A percentile compares a stretch with the other conserved stretches of the same genome.
Conservation (phyloP, 2,329 filamentous ascomycete species). For the Zymoseptoria tritici region DNA sequence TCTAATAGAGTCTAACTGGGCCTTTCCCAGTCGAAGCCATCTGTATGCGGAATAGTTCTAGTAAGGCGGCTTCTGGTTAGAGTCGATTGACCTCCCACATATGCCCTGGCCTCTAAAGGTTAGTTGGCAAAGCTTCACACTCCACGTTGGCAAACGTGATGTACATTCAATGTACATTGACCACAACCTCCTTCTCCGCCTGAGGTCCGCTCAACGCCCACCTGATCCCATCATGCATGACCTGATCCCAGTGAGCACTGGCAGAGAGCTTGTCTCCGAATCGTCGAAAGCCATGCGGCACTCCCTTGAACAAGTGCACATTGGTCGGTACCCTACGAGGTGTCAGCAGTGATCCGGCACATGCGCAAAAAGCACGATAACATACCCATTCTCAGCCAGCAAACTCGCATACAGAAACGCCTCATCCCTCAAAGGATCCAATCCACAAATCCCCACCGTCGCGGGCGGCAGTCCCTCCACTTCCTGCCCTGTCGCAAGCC, state of each 20-base stretch:
- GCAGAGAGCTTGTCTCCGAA: constrained; percentile 37
- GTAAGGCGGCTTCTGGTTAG: too few species aligned
- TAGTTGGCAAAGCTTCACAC: too few species aligned
- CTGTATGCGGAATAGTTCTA: too few species aligned
- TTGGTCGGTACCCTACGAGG: constrained; percentile 38
- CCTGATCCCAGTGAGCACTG: constrained; percentile 37
- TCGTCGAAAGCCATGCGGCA: constrained; percentile 48
- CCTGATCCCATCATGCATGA: constrained; percentile 37
- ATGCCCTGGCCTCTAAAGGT: too few species aligned
- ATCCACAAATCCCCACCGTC: constrained; percentile 40
- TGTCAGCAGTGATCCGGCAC: too few species aligned
- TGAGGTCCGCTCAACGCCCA: constrained; percentile 30
- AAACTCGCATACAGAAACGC: constrained; percentile 41
- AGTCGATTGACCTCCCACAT: too few species aligned
- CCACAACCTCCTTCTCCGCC: constrained; percentile 1
- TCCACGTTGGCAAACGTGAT: too few species aligned
- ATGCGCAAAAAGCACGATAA: too few species aligned
- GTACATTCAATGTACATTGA: constrained; percentile 6
- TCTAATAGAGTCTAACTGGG: too few species aligned
- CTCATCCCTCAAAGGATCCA: constrained; percentile 45
- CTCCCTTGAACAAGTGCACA: constrained; percentile 43
- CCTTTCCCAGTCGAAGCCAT: too few species aligned
- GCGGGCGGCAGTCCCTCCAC: constrained; percentile 40
- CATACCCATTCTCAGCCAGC: constrained; percentile 28
- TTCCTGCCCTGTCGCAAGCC: constrained; percentile 25